Base-by-base conservation (phyloP, 306 rosid genomes). In the Phaseolus lunatus region DNA sequence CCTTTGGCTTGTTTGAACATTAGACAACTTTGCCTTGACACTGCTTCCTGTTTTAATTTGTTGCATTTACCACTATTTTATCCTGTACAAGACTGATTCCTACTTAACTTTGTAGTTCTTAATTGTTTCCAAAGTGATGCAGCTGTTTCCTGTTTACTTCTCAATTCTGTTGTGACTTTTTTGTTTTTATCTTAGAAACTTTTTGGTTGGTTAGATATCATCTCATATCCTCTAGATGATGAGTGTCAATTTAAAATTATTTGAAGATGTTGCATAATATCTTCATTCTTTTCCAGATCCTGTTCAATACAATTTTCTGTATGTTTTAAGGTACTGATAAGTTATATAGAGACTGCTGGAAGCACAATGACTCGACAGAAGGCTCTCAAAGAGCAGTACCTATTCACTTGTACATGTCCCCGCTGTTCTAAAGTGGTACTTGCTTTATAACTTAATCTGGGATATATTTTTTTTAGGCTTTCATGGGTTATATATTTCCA, bases 261-360 rank as follows among this genome's bases (percentile, higher is more conserved):
- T 70, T 72, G 52, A 24, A 65, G 70, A 67, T 56, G n/a, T 3
- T 22, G 71, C 29, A 31, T 75, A 72, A n/a, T 65, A 14, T 66
- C 54, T 47, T 70, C 7, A 23, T 61, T 43, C 63, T 66, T 52
- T 72, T 61, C 74, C 69, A n/a, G 41, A 24, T 81, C 81, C 41
- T 33, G 62, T 75, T 82, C 56, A 75, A 73, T 33, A 54, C 31
- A 31, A 8, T 18, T 84, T 83, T 79, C 58, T 84, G 26, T 50
- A 43, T 52, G 56, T 86, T 70, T 39, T 27, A 73, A 94, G 98
- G 93, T 95, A 33, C 67, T 78, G 67, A 95, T 95, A 81, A 92
- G 96, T 88, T 95, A 92, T 70, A 89, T 95, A 29, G 98, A 95
- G 78, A 92, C 95, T 67, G 88, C 96, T 71, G 95, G 92, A 85